phyloP scores from a whole-genome alignment of 2,329 filamentous ascomycete genomes.

The Teratosphaeria pseudoeucalypti region DNA sequence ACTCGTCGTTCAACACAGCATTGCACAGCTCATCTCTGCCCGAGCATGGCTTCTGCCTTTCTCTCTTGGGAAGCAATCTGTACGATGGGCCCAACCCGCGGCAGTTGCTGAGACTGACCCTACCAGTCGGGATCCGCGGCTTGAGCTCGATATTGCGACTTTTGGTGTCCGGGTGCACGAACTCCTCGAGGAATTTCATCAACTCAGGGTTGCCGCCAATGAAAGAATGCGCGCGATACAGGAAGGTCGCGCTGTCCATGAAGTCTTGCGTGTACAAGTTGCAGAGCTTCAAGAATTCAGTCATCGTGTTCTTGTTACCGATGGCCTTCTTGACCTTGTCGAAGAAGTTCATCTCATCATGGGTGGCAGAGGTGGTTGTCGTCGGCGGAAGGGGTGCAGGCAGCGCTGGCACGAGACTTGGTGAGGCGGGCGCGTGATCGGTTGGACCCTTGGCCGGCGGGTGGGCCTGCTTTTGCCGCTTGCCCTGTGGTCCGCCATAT shows the following conservation, averaged over 20 bases:
- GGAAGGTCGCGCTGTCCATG: constrained; percentile 73
- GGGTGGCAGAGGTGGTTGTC: constrained; percentile 59
- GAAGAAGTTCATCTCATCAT: constrained; percentile 87
- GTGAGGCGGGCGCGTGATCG: constrained; percentile 53
- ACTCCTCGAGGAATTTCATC: constrained; percentile 77
- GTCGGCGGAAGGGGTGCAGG: constrained; percentile 78
- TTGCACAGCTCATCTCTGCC: constrained; percentile 92
- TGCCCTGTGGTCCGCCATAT: constrained; percentile 29
- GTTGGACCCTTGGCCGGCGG: constrained; percentile 17
- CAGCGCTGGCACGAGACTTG: constrained; percentile 76
- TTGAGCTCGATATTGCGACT: constrained; percentile 72
- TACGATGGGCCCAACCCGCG: constrained; percentile 94
- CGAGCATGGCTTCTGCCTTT: constrained; percentile 83
- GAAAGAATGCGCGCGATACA: constrained; percentile 73
- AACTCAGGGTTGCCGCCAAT: constrained; percentile 82
- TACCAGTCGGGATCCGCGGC: constrained; percentile 62
- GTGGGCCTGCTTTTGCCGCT: constrained; percentile 66
- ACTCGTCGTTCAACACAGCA: constrained; percentile 89
- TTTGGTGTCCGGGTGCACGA: constrained; percentile 66
- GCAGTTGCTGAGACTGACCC: constrained; percentile 91
- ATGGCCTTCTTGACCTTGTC: constrained; percentile 95
- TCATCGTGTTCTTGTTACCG: constrained; percentile 82
- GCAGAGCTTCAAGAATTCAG: constrained; percentile 92
- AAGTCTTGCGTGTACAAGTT: constrained; percentile 91
- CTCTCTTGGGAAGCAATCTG: constrained; percentile 77